Percentiles rank a stretch among this genome's conserved stretches.
Conservation (phyloP, 2,329 filamentous ascomycete genomes). For the Madurella fahalii region DNA sequence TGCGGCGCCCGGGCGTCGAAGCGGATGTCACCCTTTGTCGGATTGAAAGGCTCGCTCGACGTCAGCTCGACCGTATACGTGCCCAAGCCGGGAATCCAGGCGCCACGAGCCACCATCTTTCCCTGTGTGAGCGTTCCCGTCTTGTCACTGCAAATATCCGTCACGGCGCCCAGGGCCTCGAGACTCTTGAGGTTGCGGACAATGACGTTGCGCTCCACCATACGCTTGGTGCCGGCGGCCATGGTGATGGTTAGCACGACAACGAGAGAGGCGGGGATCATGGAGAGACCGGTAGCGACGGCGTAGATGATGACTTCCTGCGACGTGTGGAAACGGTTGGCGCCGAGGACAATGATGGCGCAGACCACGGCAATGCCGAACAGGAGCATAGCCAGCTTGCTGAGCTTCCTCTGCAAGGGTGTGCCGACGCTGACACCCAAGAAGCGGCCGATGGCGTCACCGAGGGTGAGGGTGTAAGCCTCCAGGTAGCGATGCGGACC, state of each 20-base stretch:
- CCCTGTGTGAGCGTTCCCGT: slow-evolving; percentile 64
- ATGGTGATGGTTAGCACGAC: slow-evolving; percentile 65
- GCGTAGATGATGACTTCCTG: slow-evolving; percentile 48
- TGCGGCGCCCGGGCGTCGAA: slow-evolving; percentile 18
- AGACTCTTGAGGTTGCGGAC: slow-evolving; percentile 59
- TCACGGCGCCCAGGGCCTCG: slow-evolving; percentile 66
- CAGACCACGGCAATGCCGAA: slow-evolving; percentile 52
- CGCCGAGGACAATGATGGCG: slow-evolving; percentile 40
- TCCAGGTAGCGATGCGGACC: slow-evolving; percentile 35
- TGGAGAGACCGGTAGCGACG: slow-evolving; percentile 47
- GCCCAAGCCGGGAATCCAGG: slow-evolving; percentile 55
- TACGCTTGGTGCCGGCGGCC: slow-evolving; percentile 52
- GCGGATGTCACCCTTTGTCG: slow-evolving; percentile 49
- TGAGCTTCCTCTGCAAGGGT: slow-evolving; percentile 63
- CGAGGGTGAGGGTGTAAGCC: slow-evolving; percentile 32
- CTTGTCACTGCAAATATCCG: slow-evolving; percentile 67
- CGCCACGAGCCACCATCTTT: slow-evolving; percentile 62
- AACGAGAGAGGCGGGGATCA: slow-evolving; percentile 54
- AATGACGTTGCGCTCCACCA: slow-evolving; percentile 53
- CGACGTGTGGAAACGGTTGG: slow-evolving; percentile 39
- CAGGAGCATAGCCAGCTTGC: slow-evolving; percentile 62
- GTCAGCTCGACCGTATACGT: slow-evolving; percentile 51
- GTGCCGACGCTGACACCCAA: slow-evolving; percentile 54
- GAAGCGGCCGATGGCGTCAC: slow-evolving; percentile 31
- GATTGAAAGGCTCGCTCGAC: slow-evolving; percentile 57